Base-by-base conservation (phyloP, 805 yeast species). In the Hyphopichia homilentoma region DNA sequence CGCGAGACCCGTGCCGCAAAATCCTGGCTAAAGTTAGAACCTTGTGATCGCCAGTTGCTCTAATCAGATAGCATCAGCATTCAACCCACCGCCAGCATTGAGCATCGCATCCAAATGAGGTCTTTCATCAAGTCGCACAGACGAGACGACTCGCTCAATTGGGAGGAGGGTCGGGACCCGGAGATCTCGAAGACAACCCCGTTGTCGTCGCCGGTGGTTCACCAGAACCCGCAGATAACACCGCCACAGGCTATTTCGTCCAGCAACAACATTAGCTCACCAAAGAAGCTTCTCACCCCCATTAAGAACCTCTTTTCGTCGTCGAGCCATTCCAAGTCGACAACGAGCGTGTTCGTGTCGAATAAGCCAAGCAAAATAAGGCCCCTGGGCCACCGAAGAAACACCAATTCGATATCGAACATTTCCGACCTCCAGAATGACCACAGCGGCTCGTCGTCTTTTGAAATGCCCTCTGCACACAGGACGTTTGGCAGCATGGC, bases 241-340 rank as follows among this genome's bases (percentile, higher is more conserved):
- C 50, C 55, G 6, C 51, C 60, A 14, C 40, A 35, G 23, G 30
- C 35, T 9, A 28, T 28, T 22, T 18, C 28, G 6, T 24, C 14
- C 12, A 19, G 21, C 25, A 17, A 45, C 3, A 24, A 19, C 11
- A 11, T 45, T 24, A 45, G 46, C 13, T 55, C 67, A 5, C 69
- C 69, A 17, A 61, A 62, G 40, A 62, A 62, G 41, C 44, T 62
- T 20, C 43, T 62, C 20, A 54, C 62, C 2, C 69, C 69, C 2
- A 61, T 62, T 12, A 54, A 52, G 39, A 59, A 60, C 36, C 29
- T 57, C 33, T 62, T 59, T 43, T 47, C 43, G 36, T 33, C 38
- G 4, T 46, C 27, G 42, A 44, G 31, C 34, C 48, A 45, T 29
- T 18, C 41, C 11, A 51, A 39, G 28, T 25, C 40, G 9, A 26